phyloP scores from a whole-genome alignment of 345 rosid genomes.

The Dimocarpus longan region DNA sequence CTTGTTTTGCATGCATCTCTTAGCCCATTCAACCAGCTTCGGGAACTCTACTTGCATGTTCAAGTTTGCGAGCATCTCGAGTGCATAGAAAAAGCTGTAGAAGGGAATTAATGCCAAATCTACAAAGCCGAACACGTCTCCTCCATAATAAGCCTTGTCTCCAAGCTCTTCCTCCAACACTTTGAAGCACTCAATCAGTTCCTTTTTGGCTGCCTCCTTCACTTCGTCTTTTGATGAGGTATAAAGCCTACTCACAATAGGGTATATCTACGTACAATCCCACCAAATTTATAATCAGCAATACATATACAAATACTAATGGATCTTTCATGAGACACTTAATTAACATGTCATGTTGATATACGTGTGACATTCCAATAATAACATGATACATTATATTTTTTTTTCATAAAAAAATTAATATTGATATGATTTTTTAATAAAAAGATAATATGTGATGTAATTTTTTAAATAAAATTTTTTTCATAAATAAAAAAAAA shows the following conservation, averaged over 20 bases:
- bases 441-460: no score
- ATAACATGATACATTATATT: no score
- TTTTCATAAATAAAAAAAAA: no score
- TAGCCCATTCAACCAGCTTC: constrained; percentile 28
- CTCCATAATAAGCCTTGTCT: constrained; percentile 29
- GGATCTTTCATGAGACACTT: no score
- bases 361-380: no score
- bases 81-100: constrained; percentile 20
- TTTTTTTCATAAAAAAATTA: no score
- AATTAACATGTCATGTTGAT: no score
- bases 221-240: background rate
- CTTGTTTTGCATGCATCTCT: constrained; percentile 26
- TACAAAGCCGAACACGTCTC: constrained; percentile 18
- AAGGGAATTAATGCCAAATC: constrained; percentile 29
- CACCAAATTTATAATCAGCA: no score
- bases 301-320: no score
- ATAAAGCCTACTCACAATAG: background rate
- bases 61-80: constrained; percentile 15
- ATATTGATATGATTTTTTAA: no score
- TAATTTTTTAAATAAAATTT: no score
- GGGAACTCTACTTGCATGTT: constrained; percentile 26
- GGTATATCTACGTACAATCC: constrained; percentile 16
- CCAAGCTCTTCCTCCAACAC: constrained; percentile 31
- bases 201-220: constrained; percentile 21
- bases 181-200: constrained; percentile 11